Evolutionary conservation across 129 eudicot species (phyloP).

Genomic region (Lonicera japonica): DNA sequence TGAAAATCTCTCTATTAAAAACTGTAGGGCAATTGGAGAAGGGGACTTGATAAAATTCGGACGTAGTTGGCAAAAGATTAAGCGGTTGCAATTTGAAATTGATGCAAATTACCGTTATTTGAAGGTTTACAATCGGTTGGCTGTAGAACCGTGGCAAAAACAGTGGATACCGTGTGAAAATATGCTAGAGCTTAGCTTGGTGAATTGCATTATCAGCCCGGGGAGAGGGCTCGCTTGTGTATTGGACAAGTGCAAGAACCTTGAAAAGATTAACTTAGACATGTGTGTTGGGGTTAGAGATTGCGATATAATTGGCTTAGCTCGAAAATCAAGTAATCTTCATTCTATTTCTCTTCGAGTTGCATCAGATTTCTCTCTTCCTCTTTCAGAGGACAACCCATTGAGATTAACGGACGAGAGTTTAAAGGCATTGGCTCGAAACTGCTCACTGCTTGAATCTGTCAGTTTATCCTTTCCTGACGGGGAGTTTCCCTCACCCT

Average conservation of each 20-base stretch:
- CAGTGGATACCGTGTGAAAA: slow-evolving; percentile 68
- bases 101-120: slow-evolving; percentile 64
- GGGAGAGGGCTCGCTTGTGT: slow-evolving; percentile 89
- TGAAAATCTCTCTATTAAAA: slow-evolving; percentile 60
- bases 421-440: slow-evolving; percentile 55
- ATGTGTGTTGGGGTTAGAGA: slow-evolving; percentile 79
- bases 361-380: slow-evolving; percentile 63
- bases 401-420: slow-evolving; percentile 64
- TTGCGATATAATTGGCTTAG: slow-evolving; percentile 47
- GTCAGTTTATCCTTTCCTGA: slow-evolving; percentile 52
- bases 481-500: slow-evolving; percentile 60
- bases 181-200: slow-evolving; percentile 56
- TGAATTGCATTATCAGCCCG: slow-evolving; percentile 66
- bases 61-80: slow-evolving; percentile 57
- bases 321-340: slow-evolving; percentile 50
- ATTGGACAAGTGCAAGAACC: slow-evolving; percentile 59
- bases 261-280: slow-evolving; percentile 63
- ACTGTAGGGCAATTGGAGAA: slow-evolving; percentile 83
- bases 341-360: slow-evolving; percentile 61
- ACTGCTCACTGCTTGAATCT: slow-evolving; percentile 56
- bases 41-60: slow-evolving; percentile 68
- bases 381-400: slow-evolving; percentile 52
- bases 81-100: slow-evolving; percentile 55
- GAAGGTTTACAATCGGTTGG: slow-evolving; percentile 67
- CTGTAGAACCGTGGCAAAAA: slow-evolving; percentile 64